Evolutionary conservation across 139 green algal genomes (phyloP), one percentile per base, ranked within the genome.

Genomic region (Closterium sp.): DNA sequence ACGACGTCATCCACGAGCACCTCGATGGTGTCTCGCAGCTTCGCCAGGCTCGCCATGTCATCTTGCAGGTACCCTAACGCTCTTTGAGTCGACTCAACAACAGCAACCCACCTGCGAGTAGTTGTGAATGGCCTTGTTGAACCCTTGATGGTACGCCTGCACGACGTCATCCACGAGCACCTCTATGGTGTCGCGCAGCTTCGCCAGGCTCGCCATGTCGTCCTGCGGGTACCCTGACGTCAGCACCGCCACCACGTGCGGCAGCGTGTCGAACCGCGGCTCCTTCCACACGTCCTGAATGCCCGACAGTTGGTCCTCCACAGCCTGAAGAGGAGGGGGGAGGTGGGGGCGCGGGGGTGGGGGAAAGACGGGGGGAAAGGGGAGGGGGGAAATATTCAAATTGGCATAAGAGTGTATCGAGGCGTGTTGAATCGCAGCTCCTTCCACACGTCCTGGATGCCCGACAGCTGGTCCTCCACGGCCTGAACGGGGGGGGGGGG

Each of bases 41-140:
- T 31, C 21, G 42, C 73, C 70, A 94, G 90, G 10, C 22, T 42
- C 27, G n/a, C 30, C 22, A 94, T 86, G 21, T 42, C 90, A 5
- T 90, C 34, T 27, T 93, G 27, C 6, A 89, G 90, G 38, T 95
- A 27, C 11, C 31, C 27, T 9, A 85, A 92, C 17, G 90, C n/a
- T n/a, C n/a, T n/a, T n/a, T n/a, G n/a, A n/a, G n/a, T n/a, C n/a
- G n/a, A n/a, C n/a, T n/a, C n/a, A n/a, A n/a, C n/a, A n/a, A n/a
- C n/a, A n/a, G 38, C 79, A 28, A 22, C 32, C 21, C n/a, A 91
- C 91, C 92, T 93, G 88, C 32, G 92, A 95, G 86, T 95, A 94
- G 92, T 95, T 95, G 70, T 95, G 92, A 91, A 95, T 95, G 30
- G 92, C 90, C 31, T 70, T 87, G 90, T 95, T 93, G 32, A 95